Conservation (phyloP, 768 basidiomycete species). For the Tremella mesenterica region DNA sequence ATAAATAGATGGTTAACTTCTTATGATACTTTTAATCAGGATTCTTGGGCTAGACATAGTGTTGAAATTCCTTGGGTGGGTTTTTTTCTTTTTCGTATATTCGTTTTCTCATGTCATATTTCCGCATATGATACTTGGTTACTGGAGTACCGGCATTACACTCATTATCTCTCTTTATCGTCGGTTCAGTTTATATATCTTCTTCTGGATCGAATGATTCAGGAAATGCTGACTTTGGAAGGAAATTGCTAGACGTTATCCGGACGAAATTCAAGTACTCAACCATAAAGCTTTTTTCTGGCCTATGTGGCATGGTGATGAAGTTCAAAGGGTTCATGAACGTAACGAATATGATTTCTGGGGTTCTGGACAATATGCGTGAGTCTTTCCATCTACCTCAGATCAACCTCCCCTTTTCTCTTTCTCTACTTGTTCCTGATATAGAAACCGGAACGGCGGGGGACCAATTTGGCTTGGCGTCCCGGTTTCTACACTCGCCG, state of each 20-base stretch:
- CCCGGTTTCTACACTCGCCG: too few species aligned
- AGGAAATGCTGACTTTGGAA: conserved; percentile 4
- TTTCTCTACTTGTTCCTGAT: background rate
- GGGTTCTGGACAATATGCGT: conserved; percentile 39
- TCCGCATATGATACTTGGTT: too few species aligned
- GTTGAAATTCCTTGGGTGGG: conserved; percentile 42
- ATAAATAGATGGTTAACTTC: conserved; percentile 42
- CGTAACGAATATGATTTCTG: conserved; percentile 33
- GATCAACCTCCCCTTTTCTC: background rate
- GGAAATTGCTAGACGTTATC: conserved; percentile 40
- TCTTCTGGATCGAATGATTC: too few species aligned
- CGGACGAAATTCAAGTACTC: conserved; percentile 41
- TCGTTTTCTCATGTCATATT: too few species aligned
- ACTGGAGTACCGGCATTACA: too few species aligned
- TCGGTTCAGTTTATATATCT: too few species aligned
- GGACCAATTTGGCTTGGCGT: background rate
- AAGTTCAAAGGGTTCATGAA: conserved; percentile 39
- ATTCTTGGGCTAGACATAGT: conserved; percentile 38
- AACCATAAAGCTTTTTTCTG: conserved; percentile 44
- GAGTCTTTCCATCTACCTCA: conserved; percentile 1
- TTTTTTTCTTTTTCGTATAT: too few species aligned
- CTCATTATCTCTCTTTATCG: background rate
- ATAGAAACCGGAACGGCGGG: too few species aligned
- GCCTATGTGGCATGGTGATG: conserved; percentile 44
- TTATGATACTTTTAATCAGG: conserved; percentile 38